phyloP scores from a whole-genome alignment of 140 eudicot species.

The Anethum foeniculum region DNA sequence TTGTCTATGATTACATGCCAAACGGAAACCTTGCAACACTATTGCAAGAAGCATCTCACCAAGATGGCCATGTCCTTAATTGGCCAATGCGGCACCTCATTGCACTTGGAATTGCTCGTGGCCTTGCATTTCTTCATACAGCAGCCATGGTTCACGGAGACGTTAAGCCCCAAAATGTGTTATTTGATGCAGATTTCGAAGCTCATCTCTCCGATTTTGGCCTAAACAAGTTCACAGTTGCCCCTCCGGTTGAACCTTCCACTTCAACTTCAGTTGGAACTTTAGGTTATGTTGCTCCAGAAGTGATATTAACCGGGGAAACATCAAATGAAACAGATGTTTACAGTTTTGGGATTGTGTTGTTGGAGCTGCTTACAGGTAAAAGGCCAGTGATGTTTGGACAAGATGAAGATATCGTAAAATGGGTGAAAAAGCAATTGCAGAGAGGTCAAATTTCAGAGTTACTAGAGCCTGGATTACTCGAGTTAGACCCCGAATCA shows the following conservation, averaged over 20 bases:
- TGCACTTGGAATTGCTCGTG: conserved; percentile 91
- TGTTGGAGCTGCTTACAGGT: conserved; percentile 76
- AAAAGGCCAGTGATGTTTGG: conserved; percentile 86
- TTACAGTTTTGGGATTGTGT: conserved; percentile 89
- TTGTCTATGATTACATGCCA: conserved; percentile 91
- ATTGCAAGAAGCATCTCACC: conserved; percentile 94
- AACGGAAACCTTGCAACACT: conserved; percentile 86
- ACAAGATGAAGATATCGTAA: conserved; percentile 82
- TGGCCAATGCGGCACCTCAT: conserved; percentile 98
- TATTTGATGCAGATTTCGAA: conserved; percentile 90
- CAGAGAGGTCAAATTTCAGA: conserved; percentile 84
- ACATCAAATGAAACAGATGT: conserved; percentile 62
- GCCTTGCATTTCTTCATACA: conserved; percentile 64
- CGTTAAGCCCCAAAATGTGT: conserved; percentile 72
- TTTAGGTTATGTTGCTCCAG: conserved; percentile 67
- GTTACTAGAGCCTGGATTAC: conserved; percentile 78
- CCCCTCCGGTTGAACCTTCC: conserved; percentile 49
- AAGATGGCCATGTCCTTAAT: conserved; percentile 88
- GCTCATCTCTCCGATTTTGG: conserved; percentile 91
- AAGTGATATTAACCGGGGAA: conserved; percentile 48
- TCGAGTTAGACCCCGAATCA: conserved; percentile 91
- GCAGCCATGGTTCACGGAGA: conserved; percentile 67
- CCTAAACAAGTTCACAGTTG: conserved; percentile 34
- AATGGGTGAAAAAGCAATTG: conserved; percentile 85
- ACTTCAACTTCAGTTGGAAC: conserved; percentile 58